These are phyloP conservation scores for Neolentinus lepideus DNA, from an alignment of 1,284 basidiomycete genomes.

Conservation along the genomic window DNA sequence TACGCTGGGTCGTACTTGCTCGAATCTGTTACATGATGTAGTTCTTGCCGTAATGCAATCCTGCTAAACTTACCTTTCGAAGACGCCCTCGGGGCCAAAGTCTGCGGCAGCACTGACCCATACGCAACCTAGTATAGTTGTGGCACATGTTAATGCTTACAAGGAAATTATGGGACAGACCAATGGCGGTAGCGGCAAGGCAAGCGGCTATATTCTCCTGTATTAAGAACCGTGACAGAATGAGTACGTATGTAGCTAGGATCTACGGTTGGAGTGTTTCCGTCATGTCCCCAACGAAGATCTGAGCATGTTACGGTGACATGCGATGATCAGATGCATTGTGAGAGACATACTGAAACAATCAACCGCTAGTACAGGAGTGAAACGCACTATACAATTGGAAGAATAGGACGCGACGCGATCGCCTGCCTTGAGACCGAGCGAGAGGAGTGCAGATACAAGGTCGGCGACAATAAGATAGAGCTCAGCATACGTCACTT, in stretches of 20 bases:
- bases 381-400: conserved; percentile 59
- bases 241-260: background rate
- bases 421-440: conserved; percentile 66
- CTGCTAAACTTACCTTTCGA: conserved; percentile 52
- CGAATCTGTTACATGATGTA: conserved; percentile 37
- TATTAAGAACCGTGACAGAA: background rate
- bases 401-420: conserved; percentile 77
- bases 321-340: background rate
- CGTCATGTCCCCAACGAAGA: background rate
- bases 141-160: background rate
- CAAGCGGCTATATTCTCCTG: conserved; percentile 71
- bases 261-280: conserved; percentile 1
- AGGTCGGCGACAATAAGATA: conserved; percentile 54
- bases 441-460: conserved; percentile 52
- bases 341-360: conserved; percentile 1
- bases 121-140: conserved; percentile 38
- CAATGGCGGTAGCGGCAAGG: conserved; percentile 71
- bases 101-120: conserved; percentile 87
- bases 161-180: conserved; percentile 19
- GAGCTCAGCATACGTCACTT: conserved; percentile 54
- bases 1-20: conserved; percentile 69
- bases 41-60: background rate
- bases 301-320: background rate
- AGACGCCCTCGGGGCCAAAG: conserved; percentile 77
- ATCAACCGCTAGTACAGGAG: background rate